Conservation (phyloP, 2,329 filamentous ascomycete genomes). For the Penicillium sp. region DNA sequence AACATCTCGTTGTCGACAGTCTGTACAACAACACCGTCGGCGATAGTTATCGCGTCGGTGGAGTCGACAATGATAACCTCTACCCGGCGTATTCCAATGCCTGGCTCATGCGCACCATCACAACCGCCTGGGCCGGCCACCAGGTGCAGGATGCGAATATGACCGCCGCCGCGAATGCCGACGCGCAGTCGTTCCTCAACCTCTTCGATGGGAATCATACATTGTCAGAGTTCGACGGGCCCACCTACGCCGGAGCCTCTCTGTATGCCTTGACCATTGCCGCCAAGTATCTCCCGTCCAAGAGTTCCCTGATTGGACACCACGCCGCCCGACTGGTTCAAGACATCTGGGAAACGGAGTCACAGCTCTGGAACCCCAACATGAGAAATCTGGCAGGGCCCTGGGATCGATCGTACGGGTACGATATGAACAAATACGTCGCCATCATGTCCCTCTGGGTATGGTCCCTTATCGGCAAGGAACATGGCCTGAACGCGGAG, state of each 20-base stretch:
- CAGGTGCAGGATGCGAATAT: slow-evolving; percentile 53
- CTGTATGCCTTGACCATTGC: slow-evolving; percentile 54
- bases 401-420: slow-evolving; percentile 60
- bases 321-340: slow-evolving; percentile 46
- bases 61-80: slow-evolving; percentile 55
- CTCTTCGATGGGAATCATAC: slow-evolving; percentile 53
- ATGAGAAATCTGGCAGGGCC: slow-evolving; percentile 58
- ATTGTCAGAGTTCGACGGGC: slow-evolving; percentile 57
- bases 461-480: slow-evolving; percentile 45
- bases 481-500: slow-evolving; percentile 3
- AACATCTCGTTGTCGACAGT: slow-evolving; percentile 47
- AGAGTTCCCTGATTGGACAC: slow-evolving; percentile 50
- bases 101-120: slow-evolving; percentile 58
- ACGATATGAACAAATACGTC: slow-evolving; percentile 58
- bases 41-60: slow-evolving; percentile 57
- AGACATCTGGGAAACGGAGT: slow-evolving; percentile 49
- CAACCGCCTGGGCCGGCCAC: slow-evolving; percentile 54
- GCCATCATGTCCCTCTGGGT: slow-evolving; percentile 54
- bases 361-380: slow-evolving; percentile 52
- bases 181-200: slow-evolving; percentile 51
- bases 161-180: slow-evolving; percentile 51
- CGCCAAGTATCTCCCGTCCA: slow-evolving; percentile 53
- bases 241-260: slow-evolving; percentile 59
- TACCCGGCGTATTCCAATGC: slow-evolving; percentile 59
- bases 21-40: slow-evolving; percentile 53